A percentile compares a stretch with the other conserved stretches of the same genome.
Conservation (phyloP, 202 grass and related monocot genomes). For the Carex arenaria region DNA sequence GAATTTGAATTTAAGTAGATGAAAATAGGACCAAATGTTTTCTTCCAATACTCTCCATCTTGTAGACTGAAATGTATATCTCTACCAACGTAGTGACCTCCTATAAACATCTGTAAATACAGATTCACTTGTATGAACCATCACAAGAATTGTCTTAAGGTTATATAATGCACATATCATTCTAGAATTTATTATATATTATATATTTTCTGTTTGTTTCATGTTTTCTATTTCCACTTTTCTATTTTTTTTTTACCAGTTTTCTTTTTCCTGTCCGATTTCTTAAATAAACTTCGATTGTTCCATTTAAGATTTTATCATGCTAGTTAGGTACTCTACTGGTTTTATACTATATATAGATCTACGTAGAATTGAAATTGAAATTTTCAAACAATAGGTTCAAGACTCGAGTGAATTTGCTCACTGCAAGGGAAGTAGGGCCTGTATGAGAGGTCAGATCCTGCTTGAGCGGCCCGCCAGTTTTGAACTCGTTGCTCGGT, state of each 20-base stretch:
- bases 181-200: not conserved
- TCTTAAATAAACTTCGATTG: not conserved
- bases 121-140: not conserved
- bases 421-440: constrained; percentile 51
- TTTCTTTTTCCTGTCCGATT: not conserved
- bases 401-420: not conserved
- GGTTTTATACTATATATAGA: not conserved
- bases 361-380: not conserved
- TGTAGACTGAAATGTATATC: constrained; percentile 27
- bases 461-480: constrained; percentile 58
- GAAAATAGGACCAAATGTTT: constrained; percentile 56
- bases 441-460: constrained; percentile 83
- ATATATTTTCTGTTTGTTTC: not conserved
- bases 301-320: not conserved
- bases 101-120: constrained; percentile 46
- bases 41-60: constrained; percentile 72
- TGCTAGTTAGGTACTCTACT: not conserved
- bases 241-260: not conserved
- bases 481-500: constrained; percentile 71
- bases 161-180: not conserved
- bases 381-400: not conserved
- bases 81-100: constrained; percentile 45
- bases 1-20: constrained; percentile 60
- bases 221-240: not conserved
- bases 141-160: not conserved